Conservation (phyloP, 768 basidiomycete species). For the Crassisporium funariophilum region DNA sequence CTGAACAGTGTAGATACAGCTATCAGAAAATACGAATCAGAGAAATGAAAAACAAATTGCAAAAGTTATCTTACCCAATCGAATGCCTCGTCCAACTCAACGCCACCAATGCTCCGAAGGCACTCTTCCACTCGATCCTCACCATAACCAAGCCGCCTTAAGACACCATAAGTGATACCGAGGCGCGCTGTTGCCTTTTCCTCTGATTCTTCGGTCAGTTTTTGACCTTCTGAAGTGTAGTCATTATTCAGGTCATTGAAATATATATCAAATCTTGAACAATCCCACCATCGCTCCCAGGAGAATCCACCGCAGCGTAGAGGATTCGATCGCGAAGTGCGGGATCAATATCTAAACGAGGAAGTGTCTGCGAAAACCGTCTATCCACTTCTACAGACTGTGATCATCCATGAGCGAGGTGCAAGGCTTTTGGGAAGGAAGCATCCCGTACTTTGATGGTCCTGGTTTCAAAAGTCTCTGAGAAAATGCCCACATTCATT, state of each 20-base stretch:
- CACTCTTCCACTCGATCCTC: slow-evolving; percentile 74
- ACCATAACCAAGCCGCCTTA: slow-evolving; percentile 76
- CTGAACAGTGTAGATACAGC: slow-evolving; percentile 67
- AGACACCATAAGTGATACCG: slow-evolving; percentile 78
- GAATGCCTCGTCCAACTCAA: slow-evolving; percentile 85
- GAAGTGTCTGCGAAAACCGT: slow-evolving; percentile 65
- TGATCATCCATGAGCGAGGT: slow-evolving; percentile 2
- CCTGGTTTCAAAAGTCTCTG: slow-evolving; percentile 19
- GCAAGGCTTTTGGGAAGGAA: neutral
- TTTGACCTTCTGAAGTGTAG: slow-evolving; percentile 28
- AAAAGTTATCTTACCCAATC: slow-evolving; percentile 77
- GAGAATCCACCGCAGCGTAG: slow-evolving; percentile 37
- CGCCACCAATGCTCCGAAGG: slow-evolving; percentile 58
- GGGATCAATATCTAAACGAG: slow-evolving; percentile 63
- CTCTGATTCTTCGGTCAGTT: slow-evolving; percentile 53
- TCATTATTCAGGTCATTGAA: no score
- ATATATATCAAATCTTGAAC: neutral
- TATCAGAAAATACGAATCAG: slow-evolving; percentile 28
- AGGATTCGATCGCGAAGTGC: slow-evolving; percentile 61
- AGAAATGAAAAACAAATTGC: slow-evolving; percentile 18
- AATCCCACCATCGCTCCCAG: slow-evolving; percentile 18
- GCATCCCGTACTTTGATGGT: slow-evolving; percentile 36
- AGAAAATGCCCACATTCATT: neutral
- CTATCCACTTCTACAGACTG: slow-evolving; percentile 85
- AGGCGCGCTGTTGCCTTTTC: slow-evolving; percentile 74